Base-by-base conservation (phyloP, 179 eudicot genomes). In the Carnegiea gigantea region DNA sequence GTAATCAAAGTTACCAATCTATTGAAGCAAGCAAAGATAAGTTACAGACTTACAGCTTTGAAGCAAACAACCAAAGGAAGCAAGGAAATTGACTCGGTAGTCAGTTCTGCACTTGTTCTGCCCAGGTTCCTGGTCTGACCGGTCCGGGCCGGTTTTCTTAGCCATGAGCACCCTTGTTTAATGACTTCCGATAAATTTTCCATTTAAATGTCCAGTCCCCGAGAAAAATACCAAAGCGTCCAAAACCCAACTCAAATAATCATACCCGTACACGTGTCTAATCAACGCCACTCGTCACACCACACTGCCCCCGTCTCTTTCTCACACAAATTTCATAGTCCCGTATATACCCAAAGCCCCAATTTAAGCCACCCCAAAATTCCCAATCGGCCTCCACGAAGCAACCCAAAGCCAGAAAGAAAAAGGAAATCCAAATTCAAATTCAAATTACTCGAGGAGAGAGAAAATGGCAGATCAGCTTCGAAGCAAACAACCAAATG, bases 401-500 rank as follows among this genome's bases (percentile, higher is more conserved):
- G 1, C 57, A 51, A 11, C 57, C 57, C 57, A 51, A 51, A 51
- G 7, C 13, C 43, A 4, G 3, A 51, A 8, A 51, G 9, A 51
- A 1, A 4, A 17, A 51, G 9, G 9, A 6, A 15, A 62, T 62
- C n/a, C 28, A 20, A 15, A 62, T 62, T 62, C 28, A 20, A 17
- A 54, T 62, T 62, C 67, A 26, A 67, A 40, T 15, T 51, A 40
- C 43, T 40, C 43, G 43, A 70, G 48, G 74, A 70, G 74, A 70
- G 74, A 70, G 53, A 44, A 51, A 70, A 82, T 82, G 84, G 84
- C 84, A 14, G 84, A 82, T 28, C 77, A 80, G 84, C n/a, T n/a
- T n/a, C n/a, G n/a, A n/a, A n/a, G n/a, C n/a, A n/a, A n/a, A n/a
- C n/a, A n/a, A n/a, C n/a, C n/a, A n/a, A n/a, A n/a, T n/a, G n/a